Percentiles rank a stretch among this genome's conserved stretches.
phyloP scores from a whole-genome alignment of 2,329 filamentous ascomycete genomes.

The Xylariaceae sp. region DNA sequence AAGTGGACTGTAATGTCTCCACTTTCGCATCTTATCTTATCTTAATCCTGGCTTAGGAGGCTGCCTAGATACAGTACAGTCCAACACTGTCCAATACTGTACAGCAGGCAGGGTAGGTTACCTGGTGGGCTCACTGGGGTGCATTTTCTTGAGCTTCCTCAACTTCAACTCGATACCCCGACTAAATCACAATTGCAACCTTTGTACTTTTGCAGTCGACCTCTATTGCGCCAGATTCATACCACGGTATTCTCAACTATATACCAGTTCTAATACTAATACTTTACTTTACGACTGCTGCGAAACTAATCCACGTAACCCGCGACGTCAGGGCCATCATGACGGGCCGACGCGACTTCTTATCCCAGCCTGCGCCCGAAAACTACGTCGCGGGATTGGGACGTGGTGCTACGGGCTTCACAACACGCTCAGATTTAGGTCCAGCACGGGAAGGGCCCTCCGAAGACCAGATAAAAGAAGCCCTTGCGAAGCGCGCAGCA shows the following conservation, averaged over 20 bases:
- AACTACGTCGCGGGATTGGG: constrained; percentile 96
- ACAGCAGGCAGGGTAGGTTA: too few relatives aligned
- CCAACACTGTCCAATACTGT: too few relatives aligned
- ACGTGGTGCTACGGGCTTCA: constrained; percentile 97
- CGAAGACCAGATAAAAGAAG: constrained; percentile 98
- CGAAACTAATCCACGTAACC: not conserved
- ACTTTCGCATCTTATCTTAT: constrained; percentile 28
- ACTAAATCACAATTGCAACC: not conserved
- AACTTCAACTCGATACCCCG: not conserved
- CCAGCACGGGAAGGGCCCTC: constrained; percentile 94
- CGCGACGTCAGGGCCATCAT: constrained; percentile 46
- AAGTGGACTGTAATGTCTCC: constrained; percentile 11
- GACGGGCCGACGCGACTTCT: constrained; percentile 77
- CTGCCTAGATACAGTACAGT: too few relatives aligned
- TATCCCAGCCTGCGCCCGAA: constrained; percentile 83
- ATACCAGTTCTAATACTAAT: not conserved
- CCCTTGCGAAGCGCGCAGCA: constrained; percentile 90
- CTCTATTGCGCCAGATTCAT: not conserved
- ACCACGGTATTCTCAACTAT: not conserved
- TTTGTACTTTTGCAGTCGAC: not conserved
- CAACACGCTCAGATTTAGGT: constrained; percentile 93
- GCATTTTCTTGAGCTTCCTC: not conserved
- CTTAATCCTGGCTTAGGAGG: constrained; percentile 10
- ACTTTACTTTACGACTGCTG: not conserved
- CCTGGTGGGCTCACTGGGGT: too few relatives aligned